Evolutionary conservation across 2,329 filamentous ascomycete species (phyloP).

Genomic region (Colletotrichum phormii): DNA sequence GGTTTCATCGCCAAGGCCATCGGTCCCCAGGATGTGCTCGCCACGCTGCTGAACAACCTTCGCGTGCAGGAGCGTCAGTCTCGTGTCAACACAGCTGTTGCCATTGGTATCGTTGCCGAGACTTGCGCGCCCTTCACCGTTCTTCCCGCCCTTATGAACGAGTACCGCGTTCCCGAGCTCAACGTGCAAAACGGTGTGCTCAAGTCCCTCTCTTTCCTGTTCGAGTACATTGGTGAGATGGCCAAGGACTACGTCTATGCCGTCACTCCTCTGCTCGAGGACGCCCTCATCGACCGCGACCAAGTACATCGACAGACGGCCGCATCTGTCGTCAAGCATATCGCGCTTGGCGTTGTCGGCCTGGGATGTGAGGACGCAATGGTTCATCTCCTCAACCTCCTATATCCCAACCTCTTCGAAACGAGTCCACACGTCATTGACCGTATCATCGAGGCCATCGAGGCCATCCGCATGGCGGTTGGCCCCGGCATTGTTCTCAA

Average conservation of each 20-base stretch:
- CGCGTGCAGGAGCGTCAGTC: conserved; percentile 98
- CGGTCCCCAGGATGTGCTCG: conserved; percentile 95
- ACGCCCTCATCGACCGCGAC: conserved; percentile 96
- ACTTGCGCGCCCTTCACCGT: conserved; percentile 99
- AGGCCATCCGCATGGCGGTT: conserved; percentile 93
- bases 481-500: conserved; percentile 95
- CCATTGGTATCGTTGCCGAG: conserved; percentile 98
- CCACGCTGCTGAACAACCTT: conserved; percentile 95
- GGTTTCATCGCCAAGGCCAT: conserved; percentile 99
- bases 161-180: conserved; percentile 97
- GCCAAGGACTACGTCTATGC: conserved; percentile 99
- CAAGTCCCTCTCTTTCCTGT: conserved; percentile 96
- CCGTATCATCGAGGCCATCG: conserved; percentile 96
- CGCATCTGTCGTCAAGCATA: conserved; percentile 96
- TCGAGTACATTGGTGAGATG: conserved; percentile 99
- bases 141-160: conserved; percentile 98
- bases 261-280: conserved; percentile 93
- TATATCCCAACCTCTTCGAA: conserved; percentile 98
- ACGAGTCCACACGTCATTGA: conserved; percentile 99
- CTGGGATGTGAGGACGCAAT: conserved; percentile 98
- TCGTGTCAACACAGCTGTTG: conserved; percentile 97
- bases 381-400: conserved; percentile 94
- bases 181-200: conserved; percentile 99
- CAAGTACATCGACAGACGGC: conserved; percentile 98
- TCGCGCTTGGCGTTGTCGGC: conserved; percentile 96